Evolutionary conservation across 441 rosid genomes (phyloP).

Genomic region (Populus hybrid): DNA sequence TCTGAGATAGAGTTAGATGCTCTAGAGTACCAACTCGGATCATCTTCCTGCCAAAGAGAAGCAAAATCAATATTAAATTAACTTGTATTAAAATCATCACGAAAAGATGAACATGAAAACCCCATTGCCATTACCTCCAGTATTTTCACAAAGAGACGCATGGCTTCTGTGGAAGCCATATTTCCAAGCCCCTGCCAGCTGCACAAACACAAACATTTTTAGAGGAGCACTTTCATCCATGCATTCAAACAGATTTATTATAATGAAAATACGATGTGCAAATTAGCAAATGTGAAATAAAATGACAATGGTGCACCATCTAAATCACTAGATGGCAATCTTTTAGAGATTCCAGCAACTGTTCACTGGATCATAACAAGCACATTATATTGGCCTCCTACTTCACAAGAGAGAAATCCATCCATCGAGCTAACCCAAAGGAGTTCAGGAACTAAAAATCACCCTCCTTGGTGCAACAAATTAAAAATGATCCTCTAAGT

Average conservation of each 20-base stretch:
- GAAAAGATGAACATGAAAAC: conserved; percentile 10
- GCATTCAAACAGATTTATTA: not conserved
- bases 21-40: conserved; percentile 96
- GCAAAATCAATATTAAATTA: not conserved
- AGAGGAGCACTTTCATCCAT: conserved; percentile 11
- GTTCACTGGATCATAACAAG: not conserved
- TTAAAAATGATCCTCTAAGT: not conserved
- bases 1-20: conserved; percentile 66
- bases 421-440: not conserved
- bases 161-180: conserved; percentile 92
- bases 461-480: not conserved
- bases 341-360: not conserved
- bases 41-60: conserved; percentile 67
- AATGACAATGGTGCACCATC: not conserved
- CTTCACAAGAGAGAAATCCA: not conserved
- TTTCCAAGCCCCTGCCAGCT: conserved; percentile 96
- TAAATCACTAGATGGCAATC: not conserved
- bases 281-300: not conserved
- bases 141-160: conserved; percentile 99
- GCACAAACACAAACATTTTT: conserved; percentile 26
- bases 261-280: not conserved
- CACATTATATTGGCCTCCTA: not conserved
- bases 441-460: not conserved
- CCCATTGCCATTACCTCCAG: conserved; percentile 60
- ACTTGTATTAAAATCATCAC: conserved; percentile 1